Base-by-base conservation (phyloP, 2,329 filamentous ascomycete species). In the Domatiomyces catenatus region DNA sequence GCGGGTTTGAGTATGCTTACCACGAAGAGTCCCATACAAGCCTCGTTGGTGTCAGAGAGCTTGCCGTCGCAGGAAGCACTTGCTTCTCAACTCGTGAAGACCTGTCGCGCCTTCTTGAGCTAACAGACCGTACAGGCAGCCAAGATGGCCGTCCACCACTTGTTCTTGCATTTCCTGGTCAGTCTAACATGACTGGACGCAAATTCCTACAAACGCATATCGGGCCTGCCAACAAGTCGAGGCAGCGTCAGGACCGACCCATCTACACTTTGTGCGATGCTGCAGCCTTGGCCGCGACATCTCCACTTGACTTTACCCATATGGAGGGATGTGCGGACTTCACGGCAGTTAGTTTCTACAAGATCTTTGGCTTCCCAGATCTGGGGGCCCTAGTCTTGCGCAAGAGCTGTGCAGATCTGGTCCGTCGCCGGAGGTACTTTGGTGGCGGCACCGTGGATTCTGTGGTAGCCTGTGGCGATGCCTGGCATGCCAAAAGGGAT, bases 351-450 rank as follows among this genome's bases (percentile, higher is more conserved):
- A 95, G 89, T 65, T 80, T 96, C 56, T 93, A 95, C 70, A 98
- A 96, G 65, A 89, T 95, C n/a, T 96, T 96, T 64, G 90, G 92
- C 1, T 95, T 95, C 57, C 90, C 90, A 0, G 86, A 96, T 63
- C 71, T 96, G 1, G 90, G 90, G 1, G 88, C 82, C 1, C 68
- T 98, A 52, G 80, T 96, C 26, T 80, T 96, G 10, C 80, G 84
- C 43, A 88, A 86, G 58, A 73, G 77, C 28, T 77, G 84, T 10
- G 79, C 77, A 5, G 64, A 74, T 42, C 63, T 83, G 2, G 80
- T 94, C 46, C 70, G 76, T 28, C 71, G 72, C 43, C 78, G 87
- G 53, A 80, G 71, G 54, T 98, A 93, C 61, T 98, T 98, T 67
- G 90, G 90, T 5, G 92, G 90, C 5, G 92, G 92, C 2, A 96